A percentile compares a stretch with the other conserved stretches of the same genome.
Conservation (phyloP, 352 stramenopile species). For the Pythium oligandrum region DNA sequence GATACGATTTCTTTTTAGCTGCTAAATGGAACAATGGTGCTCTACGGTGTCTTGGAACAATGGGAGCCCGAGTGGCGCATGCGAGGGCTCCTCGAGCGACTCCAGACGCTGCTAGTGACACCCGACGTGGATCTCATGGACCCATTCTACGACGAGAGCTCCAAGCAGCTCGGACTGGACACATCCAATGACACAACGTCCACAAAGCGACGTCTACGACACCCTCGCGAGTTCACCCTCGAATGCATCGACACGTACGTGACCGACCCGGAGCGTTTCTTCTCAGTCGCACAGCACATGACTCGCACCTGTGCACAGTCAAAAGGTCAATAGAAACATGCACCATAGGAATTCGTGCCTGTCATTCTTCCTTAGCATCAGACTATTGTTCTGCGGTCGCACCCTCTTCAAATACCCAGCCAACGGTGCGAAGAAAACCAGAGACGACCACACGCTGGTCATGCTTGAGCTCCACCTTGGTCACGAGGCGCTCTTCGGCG, state of each 20-base stretch:
- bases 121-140: conserved; percentile 43
- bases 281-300: conserved; percentile 25
- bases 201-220: conserved; percentile 22
- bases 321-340: too few species aligned
- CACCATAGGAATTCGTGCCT: too few species aligned
- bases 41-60: conserved; percentile 33
- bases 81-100: conserved; percentile 35
- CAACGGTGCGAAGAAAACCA: conserved; percentile 45
- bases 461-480: conserved; percentile 10
- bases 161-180: conserved; percentile 3
- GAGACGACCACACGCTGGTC: conserved; percentile 19
- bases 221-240: conserved; percentile 45
- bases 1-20: conserved; percentile 21
- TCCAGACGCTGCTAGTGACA: conserved; percentile 29
- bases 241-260: conserved; percentile 48
- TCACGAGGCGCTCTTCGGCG: conserved; percentile 3
- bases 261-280: conserved; percentile 29
- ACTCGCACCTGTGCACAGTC: conserved; percentile 20
- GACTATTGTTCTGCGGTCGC: not conserved
- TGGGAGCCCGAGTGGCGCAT: conserved; percentile 60
- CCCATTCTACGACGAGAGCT: conserved; percentile 39
- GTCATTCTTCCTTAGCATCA: not conserved
- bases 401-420: conserved; percentile 24
- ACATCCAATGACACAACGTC: not conserved
- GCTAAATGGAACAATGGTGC: conserved; percentile 43